Conservation (phyloP, 2,329 filamentous ascomycete genomes). For the Fusarium sp. region DNA sequence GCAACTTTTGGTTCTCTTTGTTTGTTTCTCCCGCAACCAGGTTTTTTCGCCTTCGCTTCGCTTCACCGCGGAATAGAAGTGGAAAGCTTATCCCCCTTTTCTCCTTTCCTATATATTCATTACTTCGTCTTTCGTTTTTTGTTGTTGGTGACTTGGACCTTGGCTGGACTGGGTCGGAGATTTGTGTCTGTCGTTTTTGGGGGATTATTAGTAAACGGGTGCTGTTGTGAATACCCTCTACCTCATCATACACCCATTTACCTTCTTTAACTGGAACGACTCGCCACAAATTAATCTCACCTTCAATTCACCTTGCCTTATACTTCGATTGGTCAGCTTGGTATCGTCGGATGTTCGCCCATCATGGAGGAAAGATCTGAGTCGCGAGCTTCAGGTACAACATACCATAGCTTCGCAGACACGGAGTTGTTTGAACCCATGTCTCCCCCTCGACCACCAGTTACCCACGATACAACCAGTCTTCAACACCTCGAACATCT, state of each 20-base stretch:
- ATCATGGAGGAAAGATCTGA: constrained; percentile 52
- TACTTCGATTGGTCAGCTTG: neutral
- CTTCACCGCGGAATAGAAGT: constrained; percentile 35
- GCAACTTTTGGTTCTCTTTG: constrained; percentile 35
- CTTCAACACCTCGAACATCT: constrained; percentile 38
- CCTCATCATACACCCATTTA: neutral
- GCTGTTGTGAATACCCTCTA: constrained; percentile 27
- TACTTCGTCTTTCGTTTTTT: neutral
- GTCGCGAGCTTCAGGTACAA: constrained; percentile 59
- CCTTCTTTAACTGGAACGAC: neutral
- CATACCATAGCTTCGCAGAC: constrained; percentile 66
- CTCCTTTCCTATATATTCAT: neutral
- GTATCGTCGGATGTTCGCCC: constrained; percentile 36
- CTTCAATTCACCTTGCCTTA: neutral
- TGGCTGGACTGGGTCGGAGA: constrained; percentile 41
- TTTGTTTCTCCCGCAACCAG: constrained; percentile 34
- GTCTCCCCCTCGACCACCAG: constrained; percentile 42
- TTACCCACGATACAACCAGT: constrained; percentile 37
- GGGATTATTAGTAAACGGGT: neutral
- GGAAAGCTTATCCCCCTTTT: neutral
- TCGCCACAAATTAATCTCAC: constrained; percentile 4
- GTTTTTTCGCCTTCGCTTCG: constrained; percentile 24
- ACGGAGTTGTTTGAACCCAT: constrained; percentile 58
- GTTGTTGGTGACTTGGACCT: constrained; percentile 6
- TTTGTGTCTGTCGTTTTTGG: constrained; percentile 36